These are phyloP conservation scores for Pseudopithomyces maydicus DNA, from an alignment of 2,329 filamentous ascomycete genomes.

Conservation along the genomic window DNA sequence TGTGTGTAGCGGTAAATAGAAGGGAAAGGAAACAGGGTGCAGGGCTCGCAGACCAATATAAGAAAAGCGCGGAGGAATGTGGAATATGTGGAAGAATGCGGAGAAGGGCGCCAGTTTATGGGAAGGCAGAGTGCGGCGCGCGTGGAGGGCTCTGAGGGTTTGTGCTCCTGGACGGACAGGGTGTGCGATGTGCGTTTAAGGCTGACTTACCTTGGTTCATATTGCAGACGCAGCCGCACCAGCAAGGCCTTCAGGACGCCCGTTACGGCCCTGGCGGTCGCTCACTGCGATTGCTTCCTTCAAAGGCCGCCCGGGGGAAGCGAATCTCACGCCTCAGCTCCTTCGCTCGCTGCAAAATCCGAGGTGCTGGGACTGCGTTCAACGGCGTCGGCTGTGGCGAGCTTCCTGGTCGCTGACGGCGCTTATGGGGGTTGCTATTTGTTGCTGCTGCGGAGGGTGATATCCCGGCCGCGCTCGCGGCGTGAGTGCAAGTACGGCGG, in stretches of 20 bases:
- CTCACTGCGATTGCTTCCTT: conserved; percentile 22
- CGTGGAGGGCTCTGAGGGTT: conserved; percentile 29
- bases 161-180: conserved; percentile 30
- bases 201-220: conserved; percentile 49
- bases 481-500: background rate
- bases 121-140: conserved; percentile 30
- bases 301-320: conserved; percentile 10
- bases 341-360: conserved; percentile 25
- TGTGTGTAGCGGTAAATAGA: conserved; percentile 37
- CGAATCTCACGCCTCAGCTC: conserved; percentile 33
- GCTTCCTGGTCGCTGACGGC: conserved; percentile 28
- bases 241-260: conserved; percentile 27
- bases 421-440: conserved; percentile 8
- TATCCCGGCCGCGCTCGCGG: conserved; percentile 11
- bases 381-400: conserved; percentile 35
- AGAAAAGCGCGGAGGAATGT: conserved; percentile 35
- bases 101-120: conserved; percentile 42
- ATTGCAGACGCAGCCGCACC: conserved; percentile 29
- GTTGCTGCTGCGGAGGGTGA: conserved; percentile 12
- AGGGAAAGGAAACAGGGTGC: conserved; percentile 22
- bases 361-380: conserved; percentile 29
- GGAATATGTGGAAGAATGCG: conserved; percentile 41
- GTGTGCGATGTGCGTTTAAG: conserved; percentile 16
- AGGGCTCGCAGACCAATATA: conserved; percentile 37
- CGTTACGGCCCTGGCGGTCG: conserved; percentile 19